Conservation (phyloP, 139 green algal species). For the Ettlia oleoabundans region DNA sequence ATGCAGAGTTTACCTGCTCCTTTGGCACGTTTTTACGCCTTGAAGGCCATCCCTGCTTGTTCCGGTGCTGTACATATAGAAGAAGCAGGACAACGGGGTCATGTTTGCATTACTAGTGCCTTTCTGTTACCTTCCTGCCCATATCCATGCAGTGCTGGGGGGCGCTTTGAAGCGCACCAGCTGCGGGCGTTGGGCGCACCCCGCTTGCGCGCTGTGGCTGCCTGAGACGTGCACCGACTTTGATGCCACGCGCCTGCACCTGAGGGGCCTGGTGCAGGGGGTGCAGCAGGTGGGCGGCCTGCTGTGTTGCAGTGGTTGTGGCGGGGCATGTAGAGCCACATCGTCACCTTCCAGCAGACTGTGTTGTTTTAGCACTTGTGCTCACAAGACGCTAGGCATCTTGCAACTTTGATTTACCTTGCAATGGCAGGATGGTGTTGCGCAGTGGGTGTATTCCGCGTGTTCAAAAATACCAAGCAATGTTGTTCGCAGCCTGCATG, state of each 20-base stretch:
- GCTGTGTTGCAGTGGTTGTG: background rate
- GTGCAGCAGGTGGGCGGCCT: background rate
- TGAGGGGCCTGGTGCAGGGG: background rate
- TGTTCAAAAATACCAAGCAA: too few species aligned
- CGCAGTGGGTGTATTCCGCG: too few species aligned
- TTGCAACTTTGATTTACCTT: background rate
- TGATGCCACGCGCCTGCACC: conserved; percentile 26
- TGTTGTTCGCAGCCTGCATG: too few species aligned
- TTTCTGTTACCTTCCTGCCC: too few species aligned
- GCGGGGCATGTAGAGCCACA: background rate
- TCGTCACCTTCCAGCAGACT: background rate
- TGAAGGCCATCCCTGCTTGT: too few species aligned
- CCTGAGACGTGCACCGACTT: conserved; percentile 53
- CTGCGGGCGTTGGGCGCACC: conserved; percentile 68
- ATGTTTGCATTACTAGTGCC: too few species aligned
- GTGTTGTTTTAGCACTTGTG: too few species aligned
- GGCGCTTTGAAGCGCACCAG: conserved; percentile 68
- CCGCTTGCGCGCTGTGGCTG: conserved; percentile 72
- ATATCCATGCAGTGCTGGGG: conserved; percentile 56
- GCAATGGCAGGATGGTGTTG: background rate
- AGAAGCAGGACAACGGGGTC: too few species aligned
- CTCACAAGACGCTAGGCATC: too few species aligned
- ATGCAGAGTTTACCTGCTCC: too few species aligned
- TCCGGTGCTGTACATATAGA: too few species aligned
- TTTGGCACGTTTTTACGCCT: too few species aligned